Conservation (phyloP, 2,329 filamentous ascomycete species). For the Lachnellula hyalina region DNA sequence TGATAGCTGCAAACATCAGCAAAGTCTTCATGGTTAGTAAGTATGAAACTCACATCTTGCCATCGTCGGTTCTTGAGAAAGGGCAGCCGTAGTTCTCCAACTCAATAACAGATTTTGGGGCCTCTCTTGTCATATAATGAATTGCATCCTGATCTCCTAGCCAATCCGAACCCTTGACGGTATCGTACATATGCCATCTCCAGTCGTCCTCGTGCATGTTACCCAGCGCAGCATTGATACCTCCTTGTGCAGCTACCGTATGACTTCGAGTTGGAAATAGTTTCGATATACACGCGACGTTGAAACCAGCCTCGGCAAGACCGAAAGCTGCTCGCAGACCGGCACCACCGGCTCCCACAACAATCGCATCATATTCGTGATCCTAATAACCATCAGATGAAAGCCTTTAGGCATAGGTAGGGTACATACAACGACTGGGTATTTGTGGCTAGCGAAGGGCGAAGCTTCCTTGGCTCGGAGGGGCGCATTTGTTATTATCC, state of each 20-base stretch:
- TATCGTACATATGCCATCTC: conserved; percentile 99
- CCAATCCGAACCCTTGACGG: conserved; percentile 97
- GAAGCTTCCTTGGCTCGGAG: conserved; percentile 91
- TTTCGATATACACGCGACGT: conserved; percentile 73
- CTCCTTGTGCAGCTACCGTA: conserved; percentile 76
- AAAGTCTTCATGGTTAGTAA: neutral
- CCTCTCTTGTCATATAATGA: conserved; percentile 97
- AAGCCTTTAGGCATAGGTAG: neutral
- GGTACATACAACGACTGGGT: conserved; percentile 74
- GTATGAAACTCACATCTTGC: conserved; percentile 65
- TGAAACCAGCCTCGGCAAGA: conserved; percentile 82
- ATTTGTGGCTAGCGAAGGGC: conserved; percentile 80
- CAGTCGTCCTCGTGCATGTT: conserved; percentile 99
- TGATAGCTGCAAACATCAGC: conserved; percentile 62
- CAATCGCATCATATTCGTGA: conserved; percentile 97
- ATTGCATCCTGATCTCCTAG: conserved; percentile 96
- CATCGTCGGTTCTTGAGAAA: conserved; percentile 93
- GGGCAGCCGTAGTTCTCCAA: conserved; percentile 97
- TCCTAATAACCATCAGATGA: conserved; percentile 49
- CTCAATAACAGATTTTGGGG: conserved; percentile 85
- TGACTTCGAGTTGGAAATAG: conserved; percentile 75
- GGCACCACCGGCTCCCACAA: conserved; percentile 79
- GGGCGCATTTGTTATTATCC: conserved; percentile 79
- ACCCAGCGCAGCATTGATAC: conserved; percentile 82
- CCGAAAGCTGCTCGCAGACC: conserved; percentile 80